A percentile compares a stretch with the other conserved stretches of the same genome.
phyloP scores from a whole-genome alignment of 805 yeast species.

The Metschnikowia amazonensis region DNA sequence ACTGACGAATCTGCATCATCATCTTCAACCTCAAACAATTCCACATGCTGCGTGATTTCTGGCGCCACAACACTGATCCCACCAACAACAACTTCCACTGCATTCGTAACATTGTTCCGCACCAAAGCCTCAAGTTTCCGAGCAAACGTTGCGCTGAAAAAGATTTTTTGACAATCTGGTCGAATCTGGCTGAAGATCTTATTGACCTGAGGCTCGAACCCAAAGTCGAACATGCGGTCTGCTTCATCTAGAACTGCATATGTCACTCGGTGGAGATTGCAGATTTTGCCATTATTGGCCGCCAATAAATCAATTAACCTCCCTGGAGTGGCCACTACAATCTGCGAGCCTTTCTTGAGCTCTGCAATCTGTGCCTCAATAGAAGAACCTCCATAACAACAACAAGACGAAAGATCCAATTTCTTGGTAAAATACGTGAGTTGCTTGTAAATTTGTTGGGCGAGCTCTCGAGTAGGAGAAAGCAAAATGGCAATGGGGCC shows the following conservation, averaged over 20 bases:
- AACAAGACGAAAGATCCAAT: slow-evolving; percentile 51
- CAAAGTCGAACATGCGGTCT: slow-evolving; percentile 94
- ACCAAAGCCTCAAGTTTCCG: slow-evolving; percentile 74
- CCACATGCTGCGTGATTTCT: slow-evolving; percentile 71
- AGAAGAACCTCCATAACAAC: slow-evolving; percentile 91
- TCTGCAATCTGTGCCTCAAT: slow-evolving; percentile 78
- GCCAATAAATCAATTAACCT: slow-evolving; percentile 84
- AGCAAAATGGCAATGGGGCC: slow-evolving; percentile 79
- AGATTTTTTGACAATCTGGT: slow-evolving; percentile 83
- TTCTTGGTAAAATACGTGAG: slow-evolving; percentile 53
- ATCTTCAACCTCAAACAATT: slow-evolving; percentile 52
- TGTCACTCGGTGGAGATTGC: slow-evolving; percentile 64
- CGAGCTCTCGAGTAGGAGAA: slow-evolving; percentile 91
- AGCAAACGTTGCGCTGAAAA: slow-evolving; percentile 95
- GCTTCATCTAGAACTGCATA: slow-evolving; percentile 94
- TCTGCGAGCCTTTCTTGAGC: slow-evolving; percentile 70
- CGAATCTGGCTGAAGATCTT: slow-evolving; percentile 73
- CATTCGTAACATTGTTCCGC: slow-evolving; percentile 53
- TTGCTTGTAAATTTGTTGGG: slow-evolving; percentile 75
- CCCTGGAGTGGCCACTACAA: slow-evolving; percentile 93
- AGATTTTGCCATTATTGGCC: slow-evolving; percentile 74
- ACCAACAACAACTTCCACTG: slow-evolving; percentile 77
- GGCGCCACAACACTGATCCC: slow-evolving; percentile 76
- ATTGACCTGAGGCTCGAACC: slow-evolving; percentile 92
- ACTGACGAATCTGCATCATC: slow-evolving; percentile 8